Base-by-base conservation (phyloP, 441 rosid genomes). In the Arabidopsis hybrid region DNA sequence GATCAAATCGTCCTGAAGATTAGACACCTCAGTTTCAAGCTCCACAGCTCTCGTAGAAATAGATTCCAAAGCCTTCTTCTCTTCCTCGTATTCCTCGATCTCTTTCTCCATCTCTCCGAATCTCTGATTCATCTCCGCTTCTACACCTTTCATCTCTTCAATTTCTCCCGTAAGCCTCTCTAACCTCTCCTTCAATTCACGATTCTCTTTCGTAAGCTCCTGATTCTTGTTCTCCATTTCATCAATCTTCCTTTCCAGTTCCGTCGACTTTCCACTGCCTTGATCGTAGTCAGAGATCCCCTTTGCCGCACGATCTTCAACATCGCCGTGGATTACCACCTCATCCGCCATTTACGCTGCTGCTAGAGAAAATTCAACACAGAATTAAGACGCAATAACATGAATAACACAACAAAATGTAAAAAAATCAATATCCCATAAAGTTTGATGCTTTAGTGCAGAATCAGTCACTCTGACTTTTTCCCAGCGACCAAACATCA, bases 1-100 rank as follows among this genome's bases (percentile, higher is more conserved):
- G 8, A 83, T 72, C 76, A 89, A 60, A 56, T 95, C 96, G 2
- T 89, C 91, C 57, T 88, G 97, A 18, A 91, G 87, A 83, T 87
- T 82, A 1, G 80, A 60, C 10, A 84, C 87, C 71, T 87, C 93
- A 0, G 72, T 79, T 66, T 92, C 97, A n/a, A 92, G 85, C 71
- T 91, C 93, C 6, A 57, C 78, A 6, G 93, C 90, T 65, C 97
- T 82, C 1, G 71, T 65, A 0, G 86, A 81, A 0, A 92, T 70
- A 4, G 88, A 69, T 8, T 88, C 92, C 0, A 90, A 52, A 6
- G 77, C 78, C 70, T 36, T 80, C 75, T 78, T 80, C 18, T 81
- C 86, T 55, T 84, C 88, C 63, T 87, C 89, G 6, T 84, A 78
- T 9, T 79, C 72, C 43, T 89, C 89, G 1, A 75, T 67, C 74